Evolutionary conservation across 129 eudicot species (phyloP), one percentile per base, ranked within the genome.

Genomic region (Flaveria sonorensis): DNA sequence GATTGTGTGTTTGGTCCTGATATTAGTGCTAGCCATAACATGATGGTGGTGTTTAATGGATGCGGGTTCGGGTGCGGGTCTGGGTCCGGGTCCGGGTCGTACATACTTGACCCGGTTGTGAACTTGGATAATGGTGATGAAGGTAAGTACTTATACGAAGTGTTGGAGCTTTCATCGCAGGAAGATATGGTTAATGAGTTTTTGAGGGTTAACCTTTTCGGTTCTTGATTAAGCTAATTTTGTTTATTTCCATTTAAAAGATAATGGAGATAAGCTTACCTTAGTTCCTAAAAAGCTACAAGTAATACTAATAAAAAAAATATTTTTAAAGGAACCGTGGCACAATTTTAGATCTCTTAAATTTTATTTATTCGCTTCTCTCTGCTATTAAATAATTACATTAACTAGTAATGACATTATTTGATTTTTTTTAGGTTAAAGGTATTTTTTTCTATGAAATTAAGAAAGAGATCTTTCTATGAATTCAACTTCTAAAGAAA

Each of bases 171-270:
- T 36, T 84, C 85, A 4, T 76, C 88, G 6, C 79, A 70, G 60
- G 88, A 84, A 71, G 88, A 84, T 18, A 84, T 84, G 87, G 57
- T 84, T 57, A 67, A 76, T 53, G 85, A 84, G 87, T 80, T 80
- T 71, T 67, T 80, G 19, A 75, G 65, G 64, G 57, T 65, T 55
- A 76, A 84, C 12, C 87, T 84, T 43, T 78, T 83, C 39, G 73
- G 48, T 73, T 65, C 70, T 68, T 77, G 70, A 77, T 68, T 43
- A 18, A 76, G 36, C 65, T 18, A 63, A 50, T 50, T 76, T 21
- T 20, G 10, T 23, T 63, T 28, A 30, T 47, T 26, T 19, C 19
- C 19, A 4, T 18, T 75, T 16, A 6, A 47, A 45, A 45, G 50
- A 45, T 45, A 45, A 45, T 10, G 50, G 39, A 6, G 40, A 36